A percentile compares a stretch with the other conserved stretches of the same genome.
Evolutionary conservation across 257 asterid genomes (phyloP).

Genomic region (Capsicum baccatum): DNA sequence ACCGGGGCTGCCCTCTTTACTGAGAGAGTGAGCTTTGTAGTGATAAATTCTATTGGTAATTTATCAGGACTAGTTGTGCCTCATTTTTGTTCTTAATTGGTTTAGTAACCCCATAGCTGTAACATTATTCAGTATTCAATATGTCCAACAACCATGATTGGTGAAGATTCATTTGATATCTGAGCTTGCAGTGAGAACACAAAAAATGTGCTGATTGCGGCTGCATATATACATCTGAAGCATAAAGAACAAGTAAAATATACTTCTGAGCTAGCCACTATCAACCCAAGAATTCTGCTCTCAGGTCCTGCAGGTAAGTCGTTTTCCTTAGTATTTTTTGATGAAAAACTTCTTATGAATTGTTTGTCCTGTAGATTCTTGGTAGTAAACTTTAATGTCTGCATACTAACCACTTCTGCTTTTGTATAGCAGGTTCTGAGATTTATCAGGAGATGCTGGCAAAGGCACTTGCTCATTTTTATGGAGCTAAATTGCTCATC

Average conservation of each 20-base stretch:
- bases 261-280: constrained; percentile 76
- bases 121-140: background rate
- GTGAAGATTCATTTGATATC: constrained; percentile 29
- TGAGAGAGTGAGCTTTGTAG: constrained; percentile 4
- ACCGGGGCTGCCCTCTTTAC: background rate
- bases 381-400: background rate
- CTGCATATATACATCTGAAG: constrained; percentile 84
- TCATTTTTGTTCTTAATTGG: background rate
- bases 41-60: background rate
- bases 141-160: background rate
- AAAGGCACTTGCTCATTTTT: constrained; percentile 84
- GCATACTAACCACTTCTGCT: constrained; percentile 1
- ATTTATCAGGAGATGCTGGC: constrained; percentile 93
- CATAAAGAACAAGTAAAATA: constrained; percentile 67
- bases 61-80: background rate
- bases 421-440: constrained; percentile 68
- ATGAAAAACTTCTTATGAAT: constrained; percentile 18
- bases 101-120: constrained; percentile 5
- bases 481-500: constrained; percentile 84
- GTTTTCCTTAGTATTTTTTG: background rate
- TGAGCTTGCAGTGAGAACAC: constrained; percentile 79
- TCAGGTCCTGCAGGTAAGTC: constrained; percentile 90
- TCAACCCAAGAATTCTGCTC: constrained; percentile 86
- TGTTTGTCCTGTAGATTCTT: constrained; percentile 14
- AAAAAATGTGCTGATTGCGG: constrained; percentile 77